Evolutionary conservation across 2,329 filamentous ascomycete species (phyloP).

Genomic region (Ceratocystis destructans): DNA sequence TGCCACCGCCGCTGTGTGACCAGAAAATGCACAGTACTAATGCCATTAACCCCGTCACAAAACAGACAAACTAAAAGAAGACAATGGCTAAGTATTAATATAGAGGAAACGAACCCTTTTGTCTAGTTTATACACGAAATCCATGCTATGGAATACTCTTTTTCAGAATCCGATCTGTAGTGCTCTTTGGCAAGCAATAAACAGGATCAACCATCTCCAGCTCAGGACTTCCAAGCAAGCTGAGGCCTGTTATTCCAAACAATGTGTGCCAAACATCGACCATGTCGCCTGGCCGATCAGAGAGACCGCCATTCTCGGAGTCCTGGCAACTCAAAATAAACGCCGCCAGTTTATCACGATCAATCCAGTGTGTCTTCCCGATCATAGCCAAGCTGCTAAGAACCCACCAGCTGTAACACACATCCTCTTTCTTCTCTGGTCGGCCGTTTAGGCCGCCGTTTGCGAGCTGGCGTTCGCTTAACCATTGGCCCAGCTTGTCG

Average conservation of each 20-base stretch:
- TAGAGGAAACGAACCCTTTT: too few relatives aligned
- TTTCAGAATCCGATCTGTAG: slow-evolving; percentile 39
- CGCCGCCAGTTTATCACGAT: slow-evolving; percentile 57
- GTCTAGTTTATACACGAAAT: too few relatives aligned
- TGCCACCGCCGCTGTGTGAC: not conserved
- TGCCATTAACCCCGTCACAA: too few relatives aligned
- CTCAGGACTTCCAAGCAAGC: slow-evolving; percentile 63
- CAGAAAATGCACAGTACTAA: too few relatives aligned
- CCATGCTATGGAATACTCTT: not conserved
- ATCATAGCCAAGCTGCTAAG: slow-evolving; percentile 85
- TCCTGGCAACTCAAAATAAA: slow-evolving; percentile 91
- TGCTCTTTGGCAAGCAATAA: slow-evolving; percentile 67
- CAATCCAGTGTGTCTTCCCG: slow-evolving; percentile 80
- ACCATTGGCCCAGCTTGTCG: slow-evolving; percentile 73
- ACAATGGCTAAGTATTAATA: too few relatives aligned
- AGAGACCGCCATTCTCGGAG: slow-evolving; percentile 65
- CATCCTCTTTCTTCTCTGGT: slow-evolving; percentile 90
- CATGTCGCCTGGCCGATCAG: slow-evolving; percentile 84
- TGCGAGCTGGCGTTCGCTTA: slow-evolving; percentile 81
- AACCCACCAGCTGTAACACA: slow-evolving; percentile 99
- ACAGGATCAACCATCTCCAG: slow-evolving; percentile 72
- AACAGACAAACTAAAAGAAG: too few relatives aligned
- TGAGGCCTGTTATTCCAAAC: slow-evolving; percentile 80
- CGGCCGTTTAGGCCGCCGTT: slow-evolving; percentile 84
- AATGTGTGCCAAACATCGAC: slow-evolving; percentile 94